A percentile compares a stretch with the other conserved stretches of the same genome.
Evolutionary conservation across 2,329 filamentous ascomycete species (phyloP).

Genomic region (Rutstroemia sp.): DNA sequence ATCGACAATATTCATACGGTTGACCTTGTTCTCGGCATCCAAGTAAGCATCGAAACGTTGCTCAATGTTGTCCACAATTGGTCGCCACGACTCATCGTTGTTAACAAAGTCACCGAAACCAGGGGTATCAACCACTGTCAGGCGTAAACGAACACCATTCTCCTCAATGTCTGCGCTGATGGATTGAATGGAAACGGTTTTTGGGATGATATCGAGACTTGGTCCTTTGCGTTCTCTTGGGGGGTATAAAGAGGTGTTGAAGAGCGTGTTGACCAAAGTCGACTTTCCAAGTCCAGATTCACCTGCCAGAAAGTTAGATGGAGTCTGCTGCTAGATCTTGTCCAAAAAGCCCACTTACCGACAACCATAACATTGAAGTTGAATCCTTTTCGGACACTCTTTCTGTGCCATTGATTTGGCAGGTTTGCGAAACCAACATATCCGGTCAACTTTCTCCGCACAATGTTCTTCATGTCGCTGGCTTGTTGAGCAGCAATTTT

Average conservation of each 20-base stretch:
- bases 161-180: conserved; percentile 97
- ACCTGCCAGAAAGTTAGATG: conserved; percentile 47
- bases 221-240: conserved; percentile 98
- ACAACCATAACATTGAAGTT: conserved; percentile 99
- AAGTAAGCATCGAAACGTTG: conserved; percentile 97
- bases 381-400: conserved; percentile 99
- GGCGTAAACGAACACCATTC: conserved; percentile 88
- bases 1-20: conserved; percentile 99
- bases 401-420: conserved; percentile 99
- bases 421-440: conserved; percentile 98
- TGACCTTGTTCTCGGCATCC: conserved; percentile 99
- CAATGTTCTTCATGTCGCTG: conserved; percentile 62
- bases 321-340: not conserved
- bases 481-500: conserved; percentile 32
- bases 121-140: conserved; percentile 96
- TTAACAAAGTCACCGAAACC: conserved; percentile 99
- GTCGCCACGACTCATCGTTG: conserved; percentile 99
- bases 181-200: conserved; percentile 91
- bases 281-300: conserved; percentile 99
- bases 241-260: conserved; percentile 98
- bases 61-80: conserved; percentile 99
- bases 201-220: conserved; percentile 95
- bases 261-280: conserved; percentile 96
- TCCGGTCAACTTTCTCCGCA: conserved; percentile 94
- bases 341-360: conserved; percentile 54